Evolutionary conservation across 1,284 basidiomycete species (phyloP).

Genomic region (Melampsora occidentalis): DNA sequence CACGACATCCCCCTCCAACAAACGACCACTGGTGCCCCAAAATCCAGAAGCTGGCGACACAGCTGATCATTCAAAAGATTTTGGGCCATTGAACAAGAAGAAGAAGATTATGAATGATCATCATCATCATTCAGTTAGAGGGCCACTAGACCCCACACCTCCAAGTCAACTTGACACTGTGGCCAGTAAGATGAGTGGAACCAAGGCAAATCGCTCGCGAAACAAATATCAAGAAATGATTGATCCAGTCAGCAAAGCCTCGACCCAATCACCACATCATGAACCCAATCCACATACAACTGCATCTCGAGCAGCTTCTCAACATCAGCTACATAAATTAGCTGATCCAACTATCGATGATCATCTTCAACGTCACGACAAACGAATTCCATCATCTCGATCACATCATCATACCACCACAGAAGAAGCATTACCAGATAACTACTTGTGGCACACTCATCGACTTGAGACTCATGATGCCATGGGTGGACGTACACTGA

Average conservation of each 20-base stretch:
- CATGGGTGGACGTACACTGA: constrained; percentile 41
- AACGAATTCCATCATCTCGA: constrained; percentile 16
- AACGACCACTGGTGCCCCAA: not conserved
- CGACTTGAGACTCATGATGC: constrained; percentile 38
- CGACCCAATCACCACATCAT: constrained; percentile 5
- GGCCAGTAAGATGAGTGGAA: constrained; percentile 4
- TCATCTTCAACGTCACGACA: not conserved
- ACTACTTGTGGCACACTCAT: constrained; percentile 26
- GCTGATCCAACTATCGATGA: constrained; percentile 24
- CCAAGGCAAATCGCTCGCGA: constrained; percentile 26
- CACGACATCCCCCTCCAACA: not conserved
- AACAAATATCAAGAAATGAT: not conserved
- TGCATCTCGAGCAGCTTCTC: not conserved
- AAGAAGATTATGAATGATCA: constrained; percentile 1
- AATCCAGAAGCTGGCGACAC: too few relatives aligned
- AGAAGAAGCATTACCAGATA: constrained; percentile 12
- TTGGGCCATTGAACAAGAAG: not conserved
- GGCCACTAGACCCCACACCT: not conserved
- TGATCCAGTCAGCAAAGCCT: too few relatives aligned
- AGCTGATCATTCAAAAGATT: not conserved
- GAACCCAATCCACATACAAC: constrained; percentile 4
- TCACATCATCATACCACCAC: constrained; percentile 17
- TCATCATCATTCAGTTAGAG: not conserved
- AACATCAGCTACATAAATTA: constrained; percentile 6
- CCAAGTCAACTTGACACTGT: constrained; percentile 14